Conservation (phyloP, 1,139 yeast species). For the Blastobotrys arbuscula region DNA sequence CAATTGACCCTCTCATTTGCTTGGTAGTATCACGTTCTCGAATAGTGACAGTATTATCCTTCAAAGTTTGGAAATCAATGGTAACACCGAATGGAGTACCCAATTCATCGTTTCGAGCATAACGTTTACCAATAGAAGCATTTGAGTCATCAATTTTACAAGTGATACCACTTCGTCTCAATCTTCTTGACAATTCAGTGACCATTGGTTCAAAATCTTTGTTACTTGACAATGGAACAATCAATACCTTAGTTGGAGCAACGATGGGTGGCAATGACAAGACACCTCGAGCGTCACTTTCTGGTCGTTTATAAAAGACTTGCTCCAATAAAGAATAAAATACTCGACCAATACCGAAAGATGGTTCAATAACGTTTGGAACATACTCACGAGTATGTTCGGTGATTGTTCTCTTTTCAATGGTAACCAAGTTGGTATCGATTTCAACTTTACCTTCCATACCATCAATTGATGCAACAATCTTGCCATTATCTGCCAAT, state of each 20-base stretch:
- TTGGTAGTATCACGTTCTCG: conserved; percentile 97
- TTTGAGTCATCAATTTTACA: conserved; percentile 97
- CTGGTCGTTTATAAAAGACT: conserved; percentile 91
- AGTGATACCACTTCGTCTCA: conserved; percentile 81
- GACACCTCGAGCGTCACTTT: conserved; percentile 84
- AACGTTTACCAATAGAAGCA: conserved; percentile 97
- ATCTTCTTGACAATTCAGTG: conserved; percentile 51
- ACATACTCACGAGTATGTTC: conserved; percentile 93
- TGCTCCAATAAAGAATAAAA: conserved; percentile 92
- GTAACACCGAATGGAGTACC: conserved; percentile 99
- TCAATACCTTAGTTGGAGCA: conserved; percentile 95
- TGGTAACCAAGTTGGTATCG: conserved; percentile 62
- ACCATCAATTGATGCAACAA: conserved; percentile 57
- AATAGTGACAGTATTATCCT: conserved; percentile 85
- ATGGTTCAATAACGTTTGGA: conserved; percentile 98
- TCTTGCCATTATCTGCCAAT: conserved; percentile 57
- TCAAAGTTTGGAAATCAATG: conserved; percentile 89
- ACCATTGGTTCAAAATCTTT: conserved; percentile 75
- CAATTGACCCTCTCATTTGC: conserved; percentile 91
- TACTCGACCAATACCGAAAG: conserved; percentile 98
- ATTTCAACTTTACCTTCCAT: conserved; percentile 57
- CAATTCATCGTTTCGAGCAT: conserved; percentile 97
- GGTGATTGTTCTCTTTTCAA: conserved; percentile 71
- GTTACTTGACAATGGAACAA: conserved; percentile 89
- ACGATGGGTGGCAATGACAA: conserved; percentile 92